Evolutionary conservation across 768 basidiomycete species (phyloP).

Genomic region (Cyclocybe cylindracea): DNA sequence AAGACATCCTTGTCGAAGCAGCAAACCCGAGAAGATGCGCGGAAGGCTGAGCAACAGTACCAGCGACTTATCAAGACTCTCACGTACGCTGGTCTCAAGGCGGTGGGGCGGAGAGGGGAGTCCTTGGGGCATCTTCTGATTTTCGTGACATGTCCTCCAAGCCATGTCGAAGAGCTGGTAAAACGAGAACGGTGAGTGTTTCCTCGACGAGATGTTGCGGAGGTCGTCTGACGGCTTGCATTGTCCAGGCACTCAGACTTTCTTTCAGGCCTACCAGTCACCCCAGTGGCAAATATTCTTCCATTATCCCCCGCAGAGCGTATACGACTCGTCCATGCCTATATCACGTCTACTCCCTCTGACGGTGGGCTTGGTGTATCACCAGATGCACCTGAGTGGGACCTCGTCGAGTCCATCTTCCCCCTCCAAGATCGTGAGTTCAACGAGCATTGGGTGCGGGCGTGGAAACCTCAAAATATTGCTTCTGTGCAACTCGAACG

Average conservation of each 20-base stretch:
- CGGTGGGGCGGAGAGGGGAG: constrained; percentile 78
- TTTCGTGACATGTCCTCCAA: constrained; percentile 70
- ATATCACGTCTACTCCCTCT: constrained; percentile 64
- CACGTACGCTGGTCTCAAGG: constrained; percentile 61
- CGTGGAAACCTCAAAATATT: constrained; percentile 69
- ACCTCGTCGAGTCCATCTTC: constrained; percentile 79
- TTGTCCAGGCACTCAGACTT: constrained; percentile 69
- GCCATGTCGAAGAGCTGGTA: constrained; percentile 62
- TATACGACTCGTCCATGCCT: constrained; percentile 75
- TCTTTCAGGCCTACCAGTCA: constrained; percentile 67
- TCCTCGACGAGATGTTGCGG: neutral
- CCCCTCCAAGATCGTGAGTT: constrained; percentile 82
- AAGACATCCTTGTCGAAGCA: constrained; percentile 57
- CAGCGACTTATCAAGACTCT: constrained; percentile 61
- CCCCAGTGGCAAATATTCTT: constrained; percentile 42
- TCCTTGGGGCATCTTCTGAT: constrained; percentile 73
- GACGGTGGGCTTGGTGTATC: constrained; percentile 88
- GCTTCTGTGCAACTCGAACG: constrained; percentile 65
- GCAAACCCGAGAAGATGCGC: constrained; percentile 59
- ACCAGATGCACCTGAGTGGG: constrained; percentile 72
- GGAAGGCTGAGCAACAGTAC: constrained; percentile 73
- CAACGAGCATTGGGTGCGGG: constrained; percentile 76
- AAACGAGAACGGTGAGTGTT: constrained; percentile 70
- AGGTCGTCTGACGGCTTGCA: neutral
- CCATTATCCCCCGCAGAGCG: constrained; percentile 71